Evolutionary conservation across 75 land plant genomes (phyloP), one percentile per base, ranked within the genome.

Genomic region (Cupressus sempervirens): DNA sequence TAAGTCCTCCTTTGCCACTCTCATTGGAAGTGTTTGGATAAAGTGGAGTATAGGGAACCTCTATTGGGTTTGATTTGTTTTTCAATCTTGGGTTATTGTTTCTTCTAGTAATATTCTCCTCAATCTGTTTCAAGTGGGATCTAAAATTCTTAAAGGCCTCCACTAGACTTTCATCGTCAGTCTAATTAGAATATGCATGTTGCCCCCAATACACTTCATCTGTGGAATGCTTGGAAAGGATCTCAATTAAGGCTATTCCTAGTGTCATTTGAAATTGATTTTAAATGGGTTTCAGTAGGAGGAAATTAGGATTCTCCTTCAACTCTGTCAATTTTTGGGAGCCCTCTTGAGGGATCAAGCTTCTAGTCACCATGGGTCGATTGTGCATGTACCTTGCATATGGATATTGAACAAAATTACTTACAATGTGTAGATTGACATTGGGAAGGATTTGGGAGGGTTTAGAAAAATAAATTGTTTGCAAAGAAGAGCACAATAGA

Each of bases 341-440:
- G 4, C 88, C 84, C 68, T 87, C 88, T 52, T 73, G 84, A 3
- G 92, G 91, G 38, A 91, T 53, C 43, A 82, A 77, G 16, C 70
- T 76, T 76, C 89, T 68, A 62, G 86, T 87, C 79, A 50, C 38
- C 35, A 89, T 81, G 40, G 92, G 93, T 53, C 87, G 84, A 84
- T 89, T 85, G 70, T 91, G 91, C 75, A 88, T 86, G 84, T 81
- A 88, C 16, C 90, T 89, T 3, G 89, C 90, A 34, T 90, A 88
- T 30, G 90, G 87, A 70, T 90, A 90, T 73, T 90, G 91, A 9
- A 89, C 90, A 74, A 88, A 90, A 46, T 88, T 90, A 32, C 86
- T 84, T 0, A 95, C 96, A 14, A 95, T 95, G 58, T 95, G 96
- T 23, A 92, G 90, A 29, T n/a, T n/a, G n/a, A n/a, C n/a, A n/a